Conservation (phyloP, 306 rosid genomes). For the Medicago truncatula region DNA sequence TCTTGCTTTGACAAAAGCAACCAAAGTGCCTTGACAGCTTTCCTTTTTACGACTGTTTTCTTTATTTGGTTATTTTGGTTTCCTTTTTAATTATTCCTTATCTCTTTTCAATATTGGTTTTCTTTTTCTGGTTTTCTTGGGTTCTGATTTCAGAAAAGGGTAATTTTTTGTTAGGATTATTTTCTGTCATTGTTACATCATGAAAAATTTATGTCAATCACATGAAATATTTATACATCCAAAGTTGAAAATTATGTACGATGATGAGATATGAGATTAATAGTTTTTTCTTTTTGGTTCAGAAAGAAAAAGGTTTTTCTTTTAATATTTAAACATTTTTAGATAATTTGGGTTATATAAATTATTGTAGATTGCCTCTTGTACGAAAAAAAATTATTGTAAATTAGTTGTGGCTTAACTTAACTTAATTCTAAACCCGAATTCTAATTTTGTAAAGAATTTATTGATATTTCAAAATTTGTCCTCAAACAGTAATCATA, state of each 20-base stretch:
- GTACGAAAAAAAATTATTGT: no score
- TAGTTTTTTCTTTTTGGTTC: no score
- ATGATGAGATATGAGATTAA: not conserved
- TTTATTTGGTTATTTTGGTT: slow-evolving; percentile 39
- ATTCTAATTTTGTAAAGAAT: no score
- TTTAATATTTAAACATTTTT: no score
- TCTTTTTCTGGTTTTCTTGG: slow-evolving; percentile 15
- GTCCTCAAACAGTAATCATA: no score
- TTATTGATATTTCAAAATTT: no score
- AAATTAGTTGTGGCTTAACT: no score
- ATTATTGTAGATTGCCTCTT: no score
- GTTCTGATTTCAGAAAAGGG: slow-evolving; percentile 3
- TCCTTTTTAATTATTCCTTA: slow-evolving; percentile 36
- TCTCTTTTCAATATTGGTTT: slow-evolving; percentile 35
- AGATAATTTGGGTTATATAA: no score
- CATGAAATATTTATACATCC: not conserved
- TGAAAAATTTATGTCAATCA: not conserved
- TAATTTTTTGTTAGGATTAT: not conserved
- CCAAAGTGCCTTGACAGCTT: slow-evolving; percentile 57
- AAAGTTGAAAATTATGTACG: not conserved
- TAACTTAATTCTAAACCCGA: no score
- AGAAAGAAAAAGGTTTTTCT: no score
- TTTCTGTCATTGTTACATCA: not conserved
- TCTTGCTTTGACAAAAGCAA: slow-evolving; percentile 53
- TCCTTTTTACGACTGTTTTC: slow-evolving; percentile 46